Conservation (phyloP, 257 asterid genomes). For the Mentha longifolia region DNA sequence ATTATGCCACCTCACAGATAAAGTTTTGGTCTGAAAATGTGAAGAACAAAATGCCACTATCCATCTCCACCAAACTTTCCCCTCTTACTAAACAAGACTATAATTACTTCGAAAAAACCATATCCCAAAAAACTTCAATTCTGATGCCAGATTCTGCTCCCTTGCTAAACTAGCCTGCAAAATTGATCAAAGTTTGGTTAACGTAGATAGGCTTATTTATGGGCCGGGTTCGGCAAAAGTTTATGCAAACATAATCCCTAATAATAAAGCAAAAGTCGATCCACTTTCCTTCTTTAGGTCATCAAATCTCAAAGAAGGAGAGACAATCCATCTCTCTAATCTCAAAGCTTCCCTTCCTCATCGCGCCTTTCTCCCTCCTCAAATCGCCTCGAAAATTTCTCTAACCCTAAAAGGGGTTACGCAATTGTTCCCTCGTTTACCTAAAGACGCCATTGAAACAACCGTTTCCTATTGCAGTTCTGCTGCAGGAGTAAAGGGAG, state of each 20-base stretch:
- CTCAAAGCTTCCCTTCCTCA: conserved; percentile 38
- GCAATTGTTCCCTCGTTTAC: conserved; percentile 35
- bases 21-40: conserved; percentile 49
- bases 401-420: neutral
- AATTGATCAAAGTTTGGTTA: too few species aligned
- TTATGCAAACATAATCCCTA: neutral
- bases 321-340: conserved; percentile 39
- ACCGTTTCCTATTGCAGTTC: conserved; percentile 39
- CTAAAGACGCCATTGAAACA: conserved; percentile 29
- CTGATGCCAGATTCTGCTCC: conserved; percentile 37
- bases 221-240: neutral
- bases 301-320: conserved; percentile 37
- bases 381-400: conserved; percentile 36
- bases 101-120: conserved; percentile 2
- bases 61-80: conserved; percentile 44
- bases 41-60: conserved; percentile 33
- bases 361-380: conserved; percentile 50
- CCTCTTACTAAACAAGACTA: conserved; percentile 32
- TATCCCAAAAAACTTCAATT: conserved; percentile 21
- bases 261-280: conserved; percentile 1
- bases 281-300: conserved; percentile 45
- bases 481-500: conserved; percentile 39
- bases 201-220: too few species aligned
- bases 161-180: conserved; percentile 35
- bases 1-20: conserved; percentile 29